These are phyloP conservation scores for Polymyxa betae DNA, from an alignment of 208 protist species.

Conservation along the genomic window DNA sequence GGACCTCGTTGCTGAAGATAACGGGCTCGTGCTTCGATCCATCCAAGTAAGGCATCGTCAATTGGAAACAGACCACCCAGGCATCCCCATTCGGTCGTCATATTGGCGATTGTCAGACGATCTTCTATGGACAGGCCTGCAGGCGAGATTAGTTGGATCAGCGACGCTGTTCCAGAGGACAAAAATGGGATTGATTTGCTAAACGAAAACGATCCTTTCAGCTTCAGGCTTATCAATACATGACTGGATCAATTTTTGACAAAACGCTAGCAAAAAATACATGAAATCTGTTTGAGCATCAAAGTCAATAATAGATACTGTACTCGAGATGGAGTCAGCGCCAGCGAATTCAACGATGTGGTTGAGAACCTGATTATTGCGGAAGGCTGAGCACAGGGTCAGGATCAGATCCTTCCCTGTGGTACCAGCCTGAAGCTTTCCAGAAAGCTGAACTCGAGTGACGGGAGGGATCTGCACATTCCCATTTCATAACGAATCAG, in stretches of 20 bases:
- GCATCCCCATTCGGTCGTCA: conserved; percentile 79
- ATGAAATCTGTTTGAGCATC: too few species aligned
- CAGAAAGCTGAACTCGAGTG: conserved; percentile 66
- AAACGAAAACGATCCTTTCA: conserved; percentile 42
- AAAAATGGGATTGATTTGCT: conserved; percentile 36
- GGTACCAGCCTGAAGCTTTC: conserved; percentile 68
- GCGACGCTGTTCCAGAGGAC: background rate
- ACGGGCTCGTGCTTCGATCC: conserved; percentile 56
- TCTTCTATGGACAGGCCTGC: conserved; percentile 72
- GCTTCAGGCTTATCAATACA: too few species aligned
- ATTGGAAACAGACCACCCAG: conserved; percentile 73
- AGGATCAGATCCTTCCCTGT: conserved; percentile 80
- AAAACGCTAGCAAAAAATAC: too few species aligned
- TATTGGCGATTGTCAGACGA: conserved; percentile 77
- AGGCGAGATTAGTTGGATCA: background rate
- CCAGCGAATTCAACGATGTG: conserved; percentile 72
- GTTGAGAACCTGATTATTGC: conserved; percentile 72
- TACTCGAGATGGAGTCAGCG: conserved; percentile 54
- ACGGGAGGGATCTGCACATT: conserved; percentile 68
- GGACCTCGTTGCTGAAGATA: background rate
- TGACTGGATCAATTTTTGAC: too few species aligned
- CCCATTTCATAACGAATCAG: background rate
- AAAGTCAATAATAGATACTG: too few species aligned
- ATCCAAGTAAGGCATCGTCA: conserved; percentile 68
- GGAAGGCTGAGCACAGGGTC: conserved; percentile 75